A percentile compares a stretch with the other conserved stretches of the same genome.
These are phyloP conservation scores for Chondrus crispus DNA, from an alignment of 23 red algal species.

Conservation along the genomic window DNA sequence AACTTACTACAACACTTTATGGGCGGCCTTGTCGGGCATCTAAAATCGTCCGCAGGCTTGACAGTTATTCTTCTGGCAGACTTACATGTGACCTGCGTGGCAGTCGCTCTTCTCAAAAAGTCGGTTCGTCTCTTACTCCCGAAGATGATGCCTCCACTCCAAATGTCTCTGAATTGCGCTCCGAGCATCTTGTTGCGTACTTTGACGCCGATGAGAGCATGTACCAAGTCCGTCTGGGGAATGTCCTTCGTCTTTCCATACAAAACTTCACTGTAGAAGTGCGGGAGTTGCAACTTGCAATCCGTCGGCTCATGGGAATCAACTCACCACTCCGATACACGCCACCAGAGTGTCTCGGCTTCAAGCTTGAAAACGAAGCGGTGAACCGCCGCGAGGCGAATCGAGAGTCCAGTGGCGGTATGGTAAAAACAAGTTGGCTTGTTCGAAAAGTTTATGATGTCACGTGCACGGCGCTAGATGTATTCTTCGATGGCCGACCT, in stretches of 20 bases:
- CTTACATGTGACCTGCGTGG: no score
- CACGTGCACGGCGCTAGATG: conserved; percentile 63
- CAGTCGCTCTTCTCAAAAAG: no score
- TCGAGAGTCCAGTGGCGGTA: conserved; percentile 17
- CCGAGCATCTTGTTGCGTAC: conserved; percentile 42
- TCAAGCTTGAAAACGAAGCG: conserved; percentile 55
- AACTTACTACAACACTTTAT: no score
- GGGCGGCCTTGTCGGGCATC: no score
- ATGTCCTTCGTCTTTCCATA: background rate
- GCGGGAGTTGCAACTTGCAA: background rate
- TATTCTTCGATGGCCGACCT: conserved; percentile 50
- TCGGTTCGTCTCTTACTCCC: no score
- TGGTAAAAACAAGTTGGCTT: conserved; percentile 11
- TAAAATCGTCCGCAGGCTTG: no score
- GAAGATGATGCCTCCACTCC: no score
- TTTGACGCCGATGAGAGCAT: conserved; percentile 7
- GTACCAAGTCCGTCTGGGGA: background rate
- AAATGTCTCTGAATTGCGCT: no score
- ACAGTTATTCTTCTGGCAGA: no score
- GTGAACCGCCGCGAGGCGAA: conserved; percentile 39
- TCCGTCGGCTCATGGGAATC: conserved; percentile 2
- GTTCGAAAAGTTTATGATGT: conserved; percentile 43
- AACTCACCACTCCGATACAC: conserved; percentile 18
- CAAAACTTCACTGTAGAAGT: conserved; percentile 44
- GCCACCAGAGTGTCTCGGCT: conserved; percentile 52